Conservation (phyloP, 768 basidiomycete species). For the Lactarius pseudohatsudake region DNA sequence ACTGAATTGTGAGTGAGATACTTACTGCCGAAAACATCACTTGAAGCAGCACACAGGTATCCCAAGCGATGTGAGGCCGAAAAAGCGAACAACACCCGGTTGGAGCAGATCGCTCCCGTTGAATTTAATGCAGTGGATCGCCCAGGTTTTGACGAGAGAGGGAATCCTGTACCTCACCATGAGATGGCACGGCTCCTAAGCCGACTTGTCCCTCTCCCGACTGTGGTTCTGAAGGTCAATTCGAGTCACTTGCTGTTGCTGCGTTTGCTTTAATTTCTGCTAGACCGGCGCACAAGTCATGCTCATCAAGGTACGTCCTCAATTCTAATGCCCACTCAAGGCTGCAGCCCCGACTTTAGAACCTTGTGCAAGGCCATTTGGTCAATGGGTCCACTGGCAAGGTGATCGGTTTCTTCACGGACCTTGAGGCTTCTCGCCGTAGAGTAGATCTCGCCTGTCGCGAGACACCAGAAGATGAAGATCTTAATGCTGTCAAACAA, state of each 20-base stretch:
- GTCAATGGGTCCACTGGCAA: slow-evolving; percentile 72
- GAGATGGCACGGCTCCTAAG: slow-evolving; percentile 50
- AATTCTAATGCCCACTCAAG: background rate
- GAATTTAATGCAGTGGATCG: slow-evolving; percentile 48
- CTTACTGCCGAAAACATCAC: background rate
- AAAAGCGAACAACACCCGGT: slow-evolving; percentile 57
- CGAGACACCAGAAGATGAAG: background rate
- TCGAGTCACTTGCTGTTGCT: background rate
- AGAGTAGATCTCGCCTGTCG: background rate
- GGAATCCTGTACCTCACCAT: slow-evolving; percentile 36
- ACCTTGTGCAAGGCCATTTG: slow-evolving; percentile 62
- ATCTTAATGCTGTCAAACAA: background rate
- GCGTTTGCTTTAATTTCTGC: slow-evolving; percentile 1
- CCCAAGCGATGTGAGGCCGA: slow-evolving; percentile 72
- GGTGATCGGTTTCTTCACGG: slow-evolving; percentile 47
- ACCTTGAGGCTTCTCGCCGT: slow-evolving; percentile 45
- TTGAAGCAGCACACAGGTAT: slow-evolving; percentile 45
- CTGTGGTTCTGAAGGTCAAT: slow-evolving; percentile 43
- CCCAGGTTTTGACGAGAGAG: slow-evolving; percentile 46
- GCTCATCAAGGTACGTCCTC: slow-evolving; percentile 60
- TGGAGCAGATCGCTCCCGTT: slow-evolving; percentile 42
- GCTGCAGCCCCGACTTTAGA: slow-evolving; percentile 42
- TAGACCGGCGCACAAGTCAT: slow-evolving; percentile 85
- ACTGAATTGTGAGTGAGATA: slow-evolving; percentile 64
- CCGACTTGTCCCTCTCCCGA: slow-evolving; percentile 53